A percentile compares a stretch with the other conserved stretches of the same genome.
phyloP scores from a whole-genome alignment of 805 yeast genomes.

The Spathaspora boniae region DNA sequence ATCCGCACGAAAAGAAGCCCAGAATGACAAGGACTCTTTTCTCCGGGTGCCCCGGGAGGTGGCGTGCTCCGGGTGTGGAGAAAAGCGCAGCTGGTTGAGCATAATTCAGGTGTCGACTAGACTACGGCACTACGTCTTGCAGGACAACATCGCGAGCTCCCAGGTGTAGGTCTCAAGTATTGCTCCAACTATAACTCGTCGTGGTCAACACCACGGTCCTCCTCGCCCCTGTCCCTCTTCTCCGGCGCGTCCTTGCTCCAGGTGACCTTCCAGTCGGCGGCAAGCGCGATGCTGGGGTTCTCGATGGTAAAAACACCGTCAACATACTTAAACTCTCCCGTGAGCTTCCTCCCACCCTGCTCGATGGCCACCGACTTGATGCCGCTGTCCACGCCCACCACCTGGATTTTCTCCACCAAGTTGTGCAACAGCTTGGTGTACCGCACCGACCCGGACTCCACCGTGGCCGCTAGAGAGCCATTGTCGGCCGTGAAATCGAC shows the following conservation, averaged over 20 bases:
- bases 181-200: conserved; percentile 31
- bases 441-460: no score
- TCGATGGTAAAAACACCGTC: conserved; percentile 30
- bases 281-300: conserved; percentile 49
- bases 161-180: no score
- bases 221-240: no score
- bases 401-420: conserved; percentile 51
- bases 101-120: conserved; percentile 19
- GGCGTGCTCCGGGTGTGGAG: conserved; percentile 16
- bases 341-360: conserved; percentile 39
- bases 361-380: conserved; percentile 22
- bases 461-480: conserved; percentile 19
- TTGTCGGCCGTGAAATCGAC: conserved; percentile 39
- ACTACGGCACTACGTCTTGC: conserved; percentile 16
- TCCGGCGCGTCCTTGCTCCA: conserved; percentile 5
- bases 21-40: no score
- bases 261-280: conserved; percentile 46
- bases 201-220: conserved; percentile 13
- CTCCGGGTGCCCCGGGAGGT: conserved; percentile 14
- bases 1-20: no score
- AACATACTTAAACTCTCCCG: conserved; percentile 17
- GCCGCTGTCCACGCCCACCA: conserved; percentile 2
- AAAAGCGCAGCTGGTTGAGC: conserved; percentile 15
- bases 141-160: conserved; percentile 9
- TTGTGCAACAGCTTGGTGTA: no score